Evolutionary conservation across 2,329 filamentous ascomycete species (phyloP).

Genomic region (Calonectria pteridis): DNA sequence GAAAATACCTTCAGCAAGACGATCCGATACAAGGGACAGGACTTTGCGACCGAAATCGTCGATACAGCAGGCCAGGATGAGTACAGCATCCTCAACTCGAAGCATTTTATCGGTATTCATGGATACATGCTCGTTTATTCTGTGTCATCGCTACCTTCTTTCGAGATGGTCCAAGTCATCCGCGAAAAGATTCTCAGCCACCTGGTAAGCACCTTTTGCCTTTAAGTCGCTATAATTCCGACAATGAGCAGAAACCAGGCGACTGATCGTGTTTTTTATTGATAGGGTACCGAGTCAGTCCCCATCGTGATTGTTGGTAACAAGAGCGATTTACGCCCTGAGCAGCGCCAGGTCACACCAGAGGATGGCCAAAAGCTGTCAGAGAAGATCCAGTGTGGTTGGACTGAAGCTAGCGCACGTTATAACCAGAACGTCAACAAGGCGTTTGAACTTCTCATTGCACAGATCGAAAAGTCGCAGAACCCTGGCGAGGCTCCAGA

Average conservation of each 20-base stretch:
- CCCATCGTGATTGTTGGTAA: constrained; percentile 97
- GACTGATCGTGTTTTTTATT: background rate
- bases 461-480: constrained; percentile 93
- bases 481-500: constrained; percentile 88
- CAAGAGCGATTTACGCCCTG: constrained; percentile 92
- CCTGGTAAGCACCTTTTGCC: constrained; percentile 68
- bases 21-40: constrained; percentile 92
- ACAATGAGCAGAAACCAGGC: background rate
- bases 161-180: constrained; percentile 97
- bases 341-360: constrained; percentile 89
- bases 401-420: constrained; percentile 93
- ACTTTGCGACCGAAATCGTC: constrained; percentile 96
- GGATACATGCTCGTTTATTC: constrained; percentile 99
- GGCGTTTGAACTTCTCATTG: constrained; percentile 94
- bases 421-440: constrained; percentile 95
- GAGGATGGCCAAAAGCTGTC: constrained; percentile 89
- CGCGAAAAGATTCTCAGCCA: constrained; percentile 98
- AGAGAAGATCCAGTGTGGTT: constrained; percentile 90
- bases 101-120: constrained; percentile 99
- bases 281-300: constrained; percentile 88
- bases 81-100: constrained; percentile 97
- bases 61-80: constrained; percentile 99
- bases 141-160: constrained; percentile 92
- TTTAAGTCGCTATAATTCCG: background rate
- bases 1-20: constrained; percentile 99